These are phyloP conservation scores for Calophaca sinica DNA, from an alignment of 306 rosid genomes.

Conservation along the genomic window DNA sequence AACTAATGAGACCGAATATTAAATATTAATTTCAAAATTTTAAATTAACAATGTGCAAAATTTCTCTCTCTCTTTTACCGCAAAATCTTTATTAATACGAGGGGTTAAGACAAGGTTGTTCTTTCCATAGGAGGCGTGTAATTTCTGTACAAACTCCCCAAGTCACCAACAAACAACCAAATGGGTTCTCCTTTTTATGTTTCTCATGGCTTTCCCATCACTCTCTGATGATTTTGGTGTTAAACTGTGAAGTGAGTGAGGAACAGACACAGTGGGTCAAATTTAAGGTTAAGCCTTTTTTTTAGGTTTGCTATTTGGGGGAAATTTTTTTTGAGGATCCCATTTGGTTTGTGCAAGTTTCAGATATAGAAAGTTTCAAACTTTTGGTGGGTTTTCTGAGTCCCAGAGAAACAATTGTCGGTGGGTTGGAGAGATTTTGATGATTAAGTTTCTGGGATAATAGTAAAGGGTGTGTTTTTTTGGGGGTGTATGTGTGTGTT, in stretches of 20 bases:
- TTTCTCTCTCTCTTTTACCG: no score
- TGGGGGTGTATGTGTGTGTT: not conserved
- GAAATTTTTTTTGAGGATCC: slow-evolving; percentile 17
- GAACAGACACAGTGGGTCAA: not conserved
- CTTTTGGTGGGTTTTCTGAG: slow-evolving; percentile 29
- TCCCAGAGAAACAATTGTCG: slow-evolving; percentile 18
- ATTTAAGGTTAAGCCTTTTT: no score
- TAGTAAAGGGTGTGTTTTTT: not conserved
- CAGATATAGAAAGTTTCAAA: slow-evolving; percentile 35
- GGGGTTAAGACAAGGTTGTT: not conserved
- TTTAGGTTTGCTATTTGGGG: not conserved
- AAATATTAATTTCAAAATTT: no score
- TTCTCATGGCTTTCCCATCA: no score
- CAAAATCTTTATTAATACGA: no score
- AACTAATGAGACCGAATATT: no score
- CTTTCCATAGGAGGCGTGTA: slow-evolving; percentile 31
- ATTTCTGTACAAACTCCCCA: no score
- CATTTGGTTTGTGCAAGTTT: slow-evolving; percentile 35
- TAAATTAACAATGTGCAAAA: no score
- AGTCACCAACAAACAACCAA: not conserved
- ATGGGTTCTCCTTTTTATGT: not conserved
- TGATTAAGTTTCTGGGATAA: slow-evolving; percentile 38
- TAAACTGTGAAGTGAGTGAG: slow-evolving; percentile 20
- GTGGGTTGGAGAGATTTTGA: slow-evolving; percentile 41
- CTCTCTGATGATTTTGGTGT: not conserved